phyloP scores from a whole-genome alignment of 805 yeast species.

The Huiozyma sinensis region DNA sequence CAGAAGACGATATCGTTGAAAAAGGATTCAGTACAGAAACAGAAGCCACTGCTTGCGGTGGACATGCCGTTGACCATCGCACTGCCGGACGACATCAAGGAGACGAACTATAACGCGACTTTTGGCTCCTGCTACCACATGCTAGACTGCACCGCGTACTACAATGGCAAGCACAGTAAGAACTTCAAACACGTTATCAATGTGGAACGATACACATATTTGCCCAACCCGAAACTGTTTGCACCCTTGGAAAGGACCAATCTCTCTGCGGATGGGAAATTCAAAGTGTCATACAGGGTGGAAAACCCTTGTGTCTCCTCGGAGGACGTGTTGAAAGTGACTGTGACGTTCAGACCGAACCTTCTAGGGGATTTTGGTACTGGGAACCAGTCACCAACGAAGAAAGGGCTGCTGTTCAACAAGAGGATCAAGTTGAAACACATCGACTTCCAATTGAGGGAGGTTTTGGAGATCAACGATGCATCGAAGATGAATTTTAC shows the following conservation, averaged over 20 bases:
- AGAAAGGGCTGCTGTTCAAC: conserved; percentile 12
- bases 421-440: conserved; percentile 33
- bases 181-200: conserved; percentile 31
- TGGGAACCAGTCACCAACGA: conserved; percentile 4
- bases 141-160: conserved; percentile 28
- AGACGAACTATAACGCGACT: conserved; percentile 39
- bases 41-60: conserved; percentile 33
- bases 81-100: conserved; percentile 40
- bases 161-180: conserved; percentile 6
- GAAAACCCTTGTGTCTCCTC: conserved; percentile 52
- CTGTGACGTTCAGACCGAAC: conserved; percentile 34
- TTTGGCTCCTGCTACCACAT: conserved; percentile 41
- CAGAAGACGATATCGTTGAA: conserved; percentile 23
- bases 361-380: conserved; percentile 1
- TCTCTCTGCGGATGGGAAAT: conserved; percentile 39
- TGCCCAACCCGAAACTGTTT: conserved; percentile 43
- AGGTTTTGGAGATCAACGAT: conserved; percentile 43
- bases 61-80: conserved; percentile 53
- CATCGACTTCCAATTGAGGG: conserved; percentile 40
- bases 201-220: conserved; percentile 44
- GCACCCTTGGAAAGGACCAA: conserved; percentile 38
- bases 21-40: conserved; percentile 7
- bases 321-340: conserved; percentile 35
- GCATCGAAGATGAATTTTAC: conserved; percentile 3
- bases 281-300: conserved; percentile 35